Base-by-base conservation (phyloP, 768 basidiomycete genomes). In the Mycena kentingensis region DNA sequence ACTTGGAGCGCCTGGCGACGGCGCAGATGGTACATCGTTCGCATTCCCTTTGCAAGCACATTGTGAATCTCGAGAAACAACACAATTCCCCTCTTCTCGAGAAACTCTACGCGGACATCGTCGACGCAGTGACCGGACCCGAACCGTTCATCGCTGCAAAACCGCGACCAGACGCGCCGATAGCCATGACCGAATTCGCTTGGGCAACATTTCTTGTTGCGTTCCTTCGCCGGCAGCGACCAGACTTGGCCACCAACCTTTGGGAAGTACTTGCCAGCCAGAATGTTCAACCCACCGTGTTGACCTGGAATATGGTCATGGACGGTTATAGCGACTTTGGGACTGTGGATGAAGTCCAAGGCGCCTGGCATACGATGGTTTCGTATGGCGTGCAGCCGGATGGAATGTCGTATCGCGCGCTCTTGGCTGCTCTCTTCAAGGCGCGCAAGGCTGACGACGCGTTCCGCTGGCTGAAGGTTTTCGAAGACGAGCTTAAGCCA, bases 221-320 rank as follows among this genome's bases (percentile, higher is more conserved):
- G 13, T 90, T 90, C 58, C 68, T 90, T 35, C 77, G 74, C 49
- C 75, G 77, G 55, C 73, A 78, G 31, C 71, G 78, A 26, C 71
- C 72, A 36, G 83, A 87, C 46, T 67, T 85, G 19, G 89, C 84
- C 3, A 78, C 77, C 37, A 69, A 71, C 21, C 63, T 91, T 5
- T 92, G 91, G 91, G 73, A 79, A 29, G 88, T 64, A 79, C 90
- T 71, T 47, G 70, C 16, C 60, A 66, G 31, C 68, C 77, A 19
- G 77, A n/a, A 76, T 1, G 65, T 87, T 31, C 66, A 52, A 31
- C 84, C 84, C n/a, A 77, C 77, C 2, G 67, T 80, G 8, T 69
- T 75, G 24, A 78, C 82, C 43, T 93, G 91, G 90, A 89, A 81
- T 10, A 81, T 83, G 15, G 75, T 91, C 37, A 70, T 94, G 31